Conservation (phyloP, 441 rosid species). For the Viola pubescens region DNA sequence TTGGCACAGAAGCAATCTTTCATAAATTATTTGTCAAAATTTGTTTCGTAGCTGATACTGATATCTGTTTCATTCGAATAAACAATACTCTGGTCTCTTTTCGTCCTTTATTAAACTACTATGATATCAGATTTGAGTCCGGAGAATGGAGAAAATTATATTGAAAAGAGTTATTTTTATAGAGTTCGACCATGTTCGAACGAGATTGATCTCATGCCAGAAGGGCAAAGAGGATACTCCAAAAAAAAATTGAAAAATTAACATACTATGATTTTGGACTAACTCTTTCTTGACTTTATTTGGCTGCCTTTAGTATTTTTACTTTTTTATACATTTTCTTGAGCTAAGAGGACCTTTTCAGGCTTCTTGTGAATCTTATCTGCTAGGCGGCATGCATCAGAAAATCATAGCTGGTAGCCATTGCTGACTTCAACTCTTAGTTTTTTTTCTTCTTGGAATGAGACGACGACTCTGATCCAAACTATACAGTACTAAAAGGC, state of each 20-base stretch:
- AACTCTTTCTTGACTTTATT: conserved; percentile 17
- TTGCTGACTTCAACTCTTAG: not conserved
- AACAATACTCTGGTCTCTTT: not conserved
- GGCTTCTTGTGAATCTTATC: conserved; percentile 4
- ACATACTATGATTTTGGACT: conserved; percentile 5
- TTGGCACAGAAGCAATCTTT: conserved; percentile 18
- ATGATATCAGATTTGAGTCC: no score
- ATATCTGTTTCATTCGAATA: not conserved
- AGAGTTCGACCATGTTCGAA: no score
- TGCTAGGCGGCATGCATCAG: not conserved
- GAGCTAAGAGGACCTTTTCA: not conserved
- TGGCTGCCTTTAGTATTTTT: conserved; percentile 4
- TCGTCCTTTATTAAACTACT: not conserved
- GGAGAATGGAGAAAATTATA: no score
- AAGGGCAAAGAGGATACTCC: no score
- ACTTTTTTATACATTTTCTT: conserved; percentile 6
- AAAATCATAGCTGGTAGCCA: not conserved
- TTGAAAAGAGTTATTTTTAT: no score
- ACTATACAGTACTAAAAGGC: no score
- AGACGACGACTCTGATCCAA: not conserved
- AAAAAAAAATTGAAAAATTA: no score
- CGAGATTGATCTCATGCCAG: no score
- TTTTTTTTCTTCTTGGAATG: not conserved
- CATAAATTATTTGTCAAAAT: not conserved
- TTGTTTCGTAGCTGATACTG: not conserved